phyloP scores from a whole-genome alignment of 129 eudicot genomes.

The Mikania micrantha region DNA sequence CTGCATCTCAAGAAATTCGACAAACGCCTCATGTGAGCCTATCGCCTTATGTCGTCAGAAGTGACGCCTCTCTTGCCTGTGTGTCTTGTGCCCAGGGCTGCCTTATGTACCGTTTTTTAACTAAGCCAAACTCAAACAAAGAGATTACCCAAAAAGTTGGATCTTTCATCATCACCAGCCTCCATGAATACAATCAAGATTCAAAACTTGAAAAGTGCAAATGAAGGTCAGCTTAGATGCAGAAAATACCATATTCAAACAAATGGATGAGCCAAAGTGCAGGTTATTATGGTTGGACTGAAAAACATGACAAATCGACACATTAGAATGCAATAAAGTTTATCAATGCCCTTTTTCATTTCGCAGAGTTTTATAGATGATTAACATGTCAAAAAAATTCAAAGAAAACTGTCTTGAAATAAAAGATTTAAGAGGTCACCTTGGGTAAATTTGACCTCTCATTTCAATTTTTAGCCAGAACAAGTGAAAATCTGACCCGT shows the following conservation, averaged over 20 bases:
- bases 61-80: no score
- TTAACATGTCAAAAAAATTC: neutral
- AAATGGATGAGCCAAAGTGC: neutral
- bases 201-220: slow-evolving; percentile 3
- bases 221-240: neutral
- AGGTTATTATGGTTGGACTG: neutral
- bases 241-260: neutral
- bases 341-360: neutral
- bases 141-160: neutral
- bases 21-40: no score
- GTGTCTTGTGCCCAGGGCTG: no score
- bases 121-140: neutral
- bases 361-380: neutral
- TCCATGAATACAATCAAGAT: neutral
- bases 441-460: neutral
- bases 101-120: no score
- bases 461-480: neutral
- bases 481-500: neutral
- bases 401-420: neutral
- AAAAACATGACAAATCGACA: neutral
- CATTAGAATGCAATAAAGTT: no score
- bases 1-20: no score
- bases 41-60: no score
- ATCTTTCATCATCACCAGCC: slow-evolving; percentile 1
- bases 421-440: neutral